These are phyloP conservation scores for Penicillium cataractarum DNA, from an alignment of 495 filamentous ascomycete genomes.

Conservation along the genomic window DNA sequence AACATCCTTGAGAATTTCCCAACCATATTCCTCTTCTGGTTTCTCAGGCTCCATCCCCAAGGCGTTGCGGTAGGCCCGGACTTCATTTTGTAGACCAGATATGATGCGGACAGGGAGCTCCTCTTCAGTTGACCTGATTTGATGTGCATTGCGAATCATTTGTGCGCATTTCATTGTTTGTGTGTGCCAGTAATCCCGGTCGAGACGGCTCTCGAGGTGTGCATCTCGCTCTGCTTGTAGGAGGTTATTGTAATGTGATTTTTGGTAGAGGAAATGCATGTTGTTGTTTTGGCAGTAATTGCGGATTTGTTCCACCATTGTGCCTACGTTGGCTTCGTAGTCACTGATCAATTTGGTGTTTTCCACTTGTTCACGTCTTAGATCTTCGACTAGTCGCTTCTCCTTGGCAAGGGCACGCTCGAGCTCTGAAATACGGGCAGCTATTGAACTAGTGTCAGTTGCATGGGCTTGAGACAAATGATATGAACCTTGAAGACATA, in stretches of 20 bases:
- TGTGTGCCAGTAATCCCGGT: slow-evolving; percentile 67
- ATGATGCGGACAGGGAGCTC: slow-evolving; percentile 51
- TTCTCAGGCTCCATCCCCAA: slow-evolving; percentile 57
- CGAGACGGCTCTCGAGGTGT: slow-evolving; percentile 60
- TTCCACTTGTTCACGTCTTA: slow-evolving; percentile 53
- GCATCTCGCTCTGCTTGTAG: slow-evolving; percentile 60
- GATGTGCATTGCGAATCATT: slow-evolving; percentile 56
- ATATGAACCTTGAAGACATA: slow-evolving; percentile 23
- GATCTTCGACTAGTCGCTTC: slow-evolving; percentile 47
- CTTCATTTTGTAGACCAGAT: slow-evolving; percentile 57
- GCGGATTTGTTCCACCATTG: slow-evolving; percentile 63
- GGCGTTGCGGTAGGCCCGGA: slow-evolving; percentile 56
- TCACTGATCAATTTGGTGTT: slow-evolving; percentile 59
- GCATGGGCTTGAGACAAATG: neutral
- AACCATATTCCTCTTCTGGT: slow-evolving; percentile 57
- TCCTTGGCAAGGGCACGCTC: slow-evolving; percentile 56
- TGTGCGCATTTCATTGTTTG: slow-evolving; percentile 56
- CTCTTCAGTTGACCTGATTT: slow-evolving; percentile 54
- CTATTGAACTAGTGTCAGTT: slow-evolving; percentile 27
- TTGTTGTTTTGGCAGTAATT: slow-evolving; percentile 65
- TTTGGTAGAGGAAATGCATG: slow-evolving; percentile 57
- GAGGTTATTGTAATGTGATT: slow-evolving; percentile 62
- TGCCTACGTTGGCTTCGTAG: slow-evolving; percentile 58
- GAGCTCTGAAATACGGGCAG: slow-evolving; percentile 53
- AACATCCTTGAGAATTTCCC: slow-evolving; percentile 54